Percentiles rank a stretch among this genome's conserved stretches.
These are phyloP conservation scores for Penicillium expansum DNA, from an alignment of 2,329 filamentous ascomycete species.

Conservation along the genomic window DNA sequence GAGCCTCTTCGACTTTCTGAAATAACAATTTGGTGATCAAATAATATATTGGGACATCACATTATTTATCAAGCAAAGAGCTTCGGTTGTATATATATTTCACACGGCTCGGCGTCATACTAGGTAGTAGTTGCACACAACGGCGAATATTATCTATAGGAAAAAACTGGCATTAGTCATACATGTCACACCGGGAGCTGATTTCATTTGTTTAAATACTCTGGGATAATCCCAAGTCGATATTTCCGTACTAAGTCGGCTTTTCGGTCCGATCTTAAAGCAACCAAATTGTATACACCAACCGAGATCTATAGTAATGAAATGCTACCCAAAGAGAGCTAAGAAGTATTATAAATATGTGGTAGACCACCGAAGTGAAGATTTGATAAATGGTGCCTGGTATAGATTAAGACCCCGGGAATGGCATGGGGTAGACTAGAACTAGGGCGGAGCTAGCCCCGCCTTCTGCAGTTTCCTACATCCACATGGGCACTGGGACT, in stretches of 20 bases:
- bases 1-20: not conserved
- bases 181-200: not conserved
- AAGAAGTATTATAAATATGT: rapidly evolving
- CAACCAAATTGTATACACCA: not conserved
- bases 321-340: not conserved
- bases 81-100: not conserved
- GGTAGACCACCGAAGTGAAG: not conserved
- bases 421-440: not conserved
- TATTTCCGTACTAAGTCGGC: not conserved
- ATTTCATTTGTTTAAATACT: too few species aligned
- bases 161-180: not conserved
- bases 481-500: not conserved
- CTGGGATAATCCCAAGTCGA: not conserved
- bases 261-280: not conserved
- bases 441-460: not conserved
- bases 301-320: not conserved
- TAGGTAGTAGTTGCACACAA: too few species aligned
- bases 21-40: too few species aligned
- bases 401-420: not conserved
- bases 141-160: not conserved
- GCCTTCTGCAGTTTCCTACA: not conserved
- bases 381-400: not conserved
- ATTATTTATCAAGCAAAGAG: not conserved
- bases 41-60: not conserved
- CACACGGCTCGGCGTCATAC: too few species aligned